Conservation (phyloP, 2,329 filamentous ascomycete species). For the Byssothecium circinans region DNA sequence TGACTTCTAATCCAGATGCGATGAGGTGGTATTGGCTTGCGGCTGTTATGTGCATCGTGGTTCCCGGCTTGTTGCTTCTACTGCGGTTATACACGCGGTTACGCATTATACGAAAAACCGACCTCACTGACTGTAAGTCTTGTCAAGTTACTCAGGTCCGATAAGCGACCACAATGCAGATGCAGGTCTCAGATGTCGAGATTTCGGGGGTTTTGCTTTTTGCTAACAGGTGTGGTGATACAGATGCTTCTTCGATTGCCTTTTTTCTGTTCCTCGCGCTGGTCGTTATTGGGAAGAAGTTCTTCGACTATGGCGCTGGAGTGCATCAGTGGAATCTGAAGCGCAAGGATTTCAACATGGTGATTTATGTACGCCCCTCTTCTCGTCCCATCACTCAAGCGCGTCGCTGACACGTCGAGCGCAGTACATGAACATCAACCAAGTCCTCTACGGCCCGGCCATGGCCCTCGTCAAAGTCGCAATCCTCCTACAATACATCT, state of each 20-base stretch:
- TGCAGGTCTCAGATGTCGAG: too few relatives aligned
- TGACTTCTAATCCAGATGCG: too few relatives aligned
- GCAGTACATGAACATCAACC: slow-evolving; percentile 8
- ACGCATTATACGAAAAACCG: neutral
- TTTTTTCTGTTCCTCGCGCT: too few relatives aligned
- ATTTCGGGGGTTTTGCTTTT: too few relatives aligned
- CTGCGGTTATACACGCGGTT: neutral
- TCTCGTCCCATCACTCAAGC: neutral
- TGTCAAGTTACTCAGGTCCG: too few relatives aligned
- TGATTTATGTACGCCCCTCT: slow-evolving; percentile 1
- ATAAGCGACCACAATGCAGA: too few relatives aligned
- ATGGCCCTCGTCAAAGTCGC: slow-evolving; percentile 8
- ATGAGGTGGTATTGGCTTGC: too few relatives aligned
- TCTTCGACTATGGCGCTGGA: neutral
- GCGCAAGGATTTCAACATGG: neutral
- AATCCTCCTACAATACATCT: slow-evolving; percentile 12
- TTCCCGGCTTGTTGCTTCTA: neutral
- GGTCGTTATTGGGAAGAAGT: too few relatives aligned
- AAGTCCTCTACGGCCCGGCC: slow-evolving; percentile 4
- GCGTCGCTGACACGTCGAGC: neutral
- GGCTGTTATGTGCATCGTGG: neutral
- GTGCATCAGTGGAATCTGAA: slow-evolving; percentile 11
- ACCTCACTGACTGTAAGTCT: neutral
- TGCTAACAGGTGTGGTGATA: too few relatives aligned
- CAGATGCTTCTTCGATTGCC: too few relatives aligned